phyloP scores from a whole-genome alignment of 2,329 filamentous ascomycete genomes.

The Aciculosporium take region DNA sequence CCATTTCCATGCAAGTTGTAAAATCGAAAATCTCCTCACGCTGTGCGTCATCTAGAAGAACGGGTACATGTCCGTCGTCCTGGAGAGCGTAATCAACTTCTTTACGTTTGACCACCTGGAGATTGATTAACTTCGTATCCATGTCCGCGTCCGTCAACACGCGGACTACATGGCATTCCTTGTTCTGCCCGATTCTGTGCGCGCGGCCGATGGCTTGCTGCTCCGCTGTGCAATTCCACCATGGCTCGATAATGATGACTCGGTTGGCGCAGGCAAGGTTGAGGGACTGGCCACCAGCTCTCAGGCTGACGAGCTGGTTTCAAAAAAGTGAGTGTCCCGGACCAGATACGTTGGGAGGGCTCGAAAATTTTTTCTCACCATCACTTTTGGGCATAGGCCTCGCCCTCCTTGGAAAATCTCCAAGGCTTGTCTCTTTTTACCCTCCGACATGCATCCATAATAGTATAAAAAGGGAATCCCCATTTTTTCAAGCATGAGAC shows the following conservation, averaged over 20 bases:
- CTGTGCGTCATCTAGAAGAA: background rate
- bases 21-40: background rate
- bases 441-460: slow-evolving; percentile 12
- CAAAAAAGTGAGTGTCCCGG: background rate
- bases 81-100: slow-evolving; percentile 24
- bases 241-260: slow-evolving; percentile 39
- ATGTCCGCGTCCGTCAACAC: slow-evolving; percentile 42
- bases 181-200: slow-evolving; percentile 48
- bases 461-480: slow-evolving; percentile 24
- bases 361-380: slow-evolving; percentile 22
- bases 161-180: slow-evolving; percentile 43
- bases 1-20: background rate
- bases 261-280: slow-evolving; percentile 32
- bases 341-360: slow-evolving; percentile 1
- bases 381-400: slow-evolving; percentile 10
- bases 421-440: slow-evolving; percentile 10
- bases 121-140: slow-evolving; percentile 38
- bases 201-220: slow-evolving; percentile 49
- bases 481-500: slow-evolving; percentile 19
- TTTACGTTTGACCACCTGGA: slow-evolving; percentile 43
- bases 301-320: slow-evolving; percentile 20
- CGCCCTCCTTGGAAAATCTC: slow-evolving; percentile 11
- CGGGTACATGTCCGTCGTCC: slow-evolving; percentile 12
- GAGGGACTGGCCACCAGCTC: slow-evolving; percentile 22
- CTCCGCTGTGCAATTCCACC: slow-evolving; percentile 49